Base-by-base conservation (phyloP, 2,329 filamentous ascomycete species). In the Penicillium sp. region DNA sequence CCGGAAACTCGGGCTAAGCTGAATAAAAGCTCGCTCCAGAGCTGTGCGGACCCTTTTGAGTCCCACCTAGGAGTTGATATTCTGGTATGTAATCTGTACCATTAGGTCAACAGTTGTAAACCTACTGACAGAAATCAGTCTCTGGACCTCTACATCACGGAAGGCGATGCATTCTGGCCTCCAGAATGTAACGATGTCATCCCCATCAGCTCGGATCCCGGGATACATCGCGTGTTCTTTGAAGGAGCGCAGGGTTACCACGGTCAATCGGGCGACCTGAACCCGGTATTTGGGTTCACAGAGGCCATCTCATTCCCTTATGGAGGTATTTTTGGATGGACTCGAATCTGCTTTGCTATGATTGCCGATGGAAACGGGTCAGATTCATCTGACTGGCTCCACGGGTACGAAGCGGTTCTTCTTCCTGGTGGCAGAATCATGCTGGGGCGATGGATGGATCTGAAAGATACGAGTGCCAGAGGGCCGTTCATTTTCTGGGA, bases 381-480 rank as follows among this genome's bases (percentile, higher is more conserved):
- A 8, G 53, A 12, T 6, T 20, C 60, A 5, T 69, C 70, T 37
- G 50, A 61, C 15, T 72, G 70, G 55, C 64, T 73, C 2, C 76
- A 74, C 63, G 74, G 67, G 3, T 81, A 80, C 49, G 78, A 81
- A 60, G 78, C 75, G 0, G 64, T 75, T 18, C 65, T 81, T 10
- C 52, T 79, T 4, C 79, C 78, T 2, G 76, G 78, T 4, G 72
- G 73, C 1, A 70, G 71, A 21, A 71, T 80, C 32, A 77, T 81
- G 63, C 45, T 80, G 44, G 79, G 79, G 9, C 67, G 75, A 21
- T 85, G 80, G 79, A 18, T 65, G 12, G 63, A 72, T 47, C 33
- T 70, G 52, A 41, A 56, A 23, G 61, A 63, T 15, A 52, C 34
- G 8, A 57, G 33, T 18, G 58, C 46, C 9, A 52, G 41, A 17